Base-by-base conservation (phyloP, 306 rosid genomes). In the Prosopis cineraria region DNA sequence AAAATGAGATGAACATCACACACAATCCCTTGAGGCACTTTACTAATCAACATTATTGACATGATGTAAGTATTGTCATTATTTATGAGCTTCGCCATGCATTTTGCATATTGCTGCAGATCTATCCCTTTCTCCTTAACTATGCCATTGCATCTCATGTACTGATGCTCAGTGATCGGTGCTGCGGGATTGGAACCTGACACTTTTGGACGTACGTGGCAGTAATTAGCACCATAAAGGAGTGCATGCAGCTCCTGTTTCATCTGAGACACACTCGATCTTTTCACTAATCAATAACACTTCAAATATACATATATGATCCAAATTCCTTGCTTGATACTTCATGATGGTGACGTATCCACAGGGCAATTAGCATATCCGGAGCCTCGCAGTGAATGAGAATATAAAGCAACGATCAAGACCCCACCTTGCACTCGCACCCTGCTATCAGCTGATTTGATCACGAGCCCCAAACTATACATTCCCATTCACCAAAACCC, bases 311-410 rank as follows among this genome's bases (percentile, higher is more conserved):
- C 10, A 8, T 11, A 3, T 53, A 10, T 9, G 22, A 22, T 27
- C 33, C 34, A 10, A 13, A 27, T 59, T 12, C 8, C 10, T 17
- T 30, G 2, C 17, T 12, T 70, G 7, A 17, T 31, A 17, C 14
- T 6, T 50, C 3, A 14, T 64, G 80, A 9, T 50, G 66, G 48
- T 14, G 73, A 72, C 66, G 17, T 13, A 11, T 44, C 27, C 62
- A 45, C 34, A 31, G 48, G 30, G 36, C 79, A 75, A 62, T 45
- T 10, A 63, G 79, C 79, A 75, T 75, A 36, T 63, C 41, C 34
- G 20, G 27, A 17, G 33, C 11, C 19, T 66, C 37, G 2, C 37
- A 13, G 30, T 41, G 2, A 19, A 25, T 11, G 10, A 24, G 36
- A 13, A 27, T 41, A 10, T 7, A 3, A 9, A 24, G 5, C 20